phyloP scores from a whole-genome alignment of 2,329 filamentous ascomycete species.

The Bertia moriformis region DNA sequence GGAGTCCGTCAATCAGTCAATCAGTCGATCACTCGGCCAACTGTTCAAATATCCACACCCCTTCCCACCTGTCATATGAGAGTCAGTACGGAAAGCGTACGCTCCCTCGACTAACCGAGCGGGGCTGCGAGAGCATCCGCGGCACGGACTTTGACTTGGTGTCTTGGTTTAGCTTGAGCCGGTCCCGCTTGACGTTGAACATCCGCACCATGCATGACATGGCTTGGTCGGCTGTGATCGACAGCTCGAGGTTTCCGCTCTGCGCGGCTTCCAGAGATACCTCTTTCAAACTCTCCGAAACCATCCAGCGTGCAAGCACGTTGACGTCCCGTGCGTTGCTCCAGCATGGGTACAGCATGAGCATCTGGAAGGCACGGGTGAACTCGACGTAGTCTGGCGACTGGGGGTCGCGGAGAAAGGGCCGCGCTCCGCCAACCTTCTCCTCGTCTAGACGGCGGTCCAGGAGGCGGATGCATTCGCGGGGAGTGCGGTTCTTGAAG shows the following conservation, averaged over 20 bases:
- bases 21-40: no score
- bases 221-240: background rate
- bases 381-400: background rate
- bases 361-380: background rate
- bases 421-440: background rate
- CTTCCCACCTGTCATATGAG: no score
- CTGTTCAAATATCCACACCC: no score
- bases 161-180: background rate
- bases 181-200: background rate
- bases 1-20: no score
- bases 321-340: background rate
- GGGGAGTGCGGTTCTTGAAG: conserved; percentile 30
- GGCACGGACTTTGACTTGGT: background rate
- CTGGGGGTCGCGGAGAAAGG: background rate
- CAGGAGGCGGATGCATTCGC: conserved; percentile 29
- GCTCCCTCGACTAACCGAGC: no score
- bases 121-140: background rate
- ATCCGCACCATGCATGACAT: background rate
- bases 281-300: background rate
- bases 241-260: no score
- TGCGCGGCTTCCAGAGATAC: background rate
- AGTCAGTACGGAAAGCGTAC: no score
- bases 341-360: background rate
- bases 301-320: background rate
- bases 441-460: background rate